These are phyloP conservation scores for Amanita pallidorosea DNA, from an alignment of 768 basidiomycete genomes.

Conservation along the genomic window DNA sequence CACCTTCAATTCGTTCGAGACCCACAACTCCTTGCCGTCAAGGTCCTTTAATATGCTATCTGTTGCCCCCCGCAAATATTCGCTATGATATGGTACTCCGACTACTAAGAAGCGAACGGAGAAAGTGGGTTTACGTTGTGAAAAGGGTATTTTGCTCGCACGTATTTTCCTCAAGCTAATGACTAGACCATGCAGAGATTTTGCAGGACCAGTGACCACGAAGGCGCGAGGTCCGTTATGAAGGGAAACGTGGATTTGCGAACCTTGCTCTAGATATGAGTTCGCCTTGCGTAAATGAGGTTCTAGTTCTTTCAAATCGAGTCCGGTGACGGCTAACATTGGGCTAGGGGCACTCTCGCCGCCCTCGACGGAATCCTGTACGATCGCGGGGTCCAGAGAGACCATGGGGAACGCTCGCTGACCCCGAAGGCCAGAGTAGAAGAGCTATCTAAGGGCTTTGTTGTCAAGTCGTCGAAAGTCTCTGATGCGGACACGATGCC, in stretches of 20 bases:
- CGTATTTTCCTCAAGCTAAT: slow-evolving; percentile 84
- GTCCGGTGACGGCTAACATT: slow-evolving; percentile 90
- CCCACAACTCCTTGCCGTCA: slow-evolving; percentile 71
- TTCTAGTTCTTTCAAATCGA: slow-evolving; percentile 66
- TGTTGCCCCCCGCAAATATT: slow-evolving; percentile 69
- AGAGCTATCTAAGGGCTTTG: slow-evolving; percentile 87
- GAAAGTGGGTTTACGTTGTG: slow-evolving; percentile 91
- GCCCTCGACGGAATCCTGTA: slow-evolving; percentile 81
- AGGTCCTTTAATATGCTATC: slow-evolving; percentile 71
- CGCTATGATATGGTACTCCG: slow-evolving; percentile 92
- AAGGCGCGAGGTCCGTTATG: slow-evolving; percentile 87
- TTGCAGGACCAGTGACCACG: slow-evolving; percentile 87
- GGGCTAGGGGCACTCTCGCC: slow-evolving; percentile 91
- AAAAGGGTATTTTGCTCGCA: slow-evolving; percentile 89
- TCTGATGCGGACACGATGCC: slow-evolving; percentile 85
- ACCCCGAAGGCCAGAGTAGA: slow-evolving; percentile 87
- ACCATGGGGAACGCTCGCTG: slow-evolving; percentile 92
- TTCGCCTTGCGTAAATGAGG: slow-evolving; percentile 82
- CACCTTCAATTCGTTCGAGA: slow-evolving; percentile 54
- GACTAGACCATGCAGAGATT: slow-evolving; percentile 89
- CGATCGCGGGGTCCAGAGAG: slow-evolving; percentile 78
- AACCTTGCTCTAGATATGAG: slow-evolving; percentile 67
- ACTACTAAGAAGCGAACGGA: slow-evolving; percentile 91
- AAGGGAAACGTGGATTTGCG: slow-evolving; percentile 77
- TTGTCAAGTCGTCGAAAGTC: slow-evolving; percentile 64